A percentile compares a stretch with the other conserved stretches of the same genome.
Conservation (phyloP, 495 filamentous ascomycete genomes). For the Penicillium cinerascens region DNA sequence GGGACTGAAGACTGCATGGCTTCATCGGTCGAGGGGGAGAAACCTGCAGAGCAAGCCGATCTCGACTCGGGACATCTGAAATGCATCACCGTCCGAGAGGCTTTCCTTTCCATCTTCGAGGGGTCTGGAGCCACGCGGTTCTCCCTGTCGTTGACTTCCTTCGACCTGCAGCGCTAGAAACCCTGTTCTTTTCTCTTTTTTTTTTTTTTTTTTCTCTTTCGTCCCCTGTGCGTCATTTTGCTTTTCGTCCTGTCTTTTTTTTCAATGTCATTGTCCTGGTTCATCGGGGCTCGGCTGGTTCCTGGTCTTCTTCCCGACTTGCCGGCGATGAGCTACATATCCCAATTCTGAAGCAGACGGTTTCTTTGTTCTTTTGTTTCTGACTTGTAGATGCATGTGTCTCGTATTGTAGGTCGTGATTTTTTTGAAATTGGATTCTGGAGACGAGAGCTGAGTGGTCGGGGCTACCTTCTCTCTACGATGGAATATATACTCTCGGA, state of each 20-base stretch:
- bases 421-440: background rate
- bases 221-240: background rate
- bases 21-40: conserved; percentile 36
- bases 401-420: conserved; percentile 1
- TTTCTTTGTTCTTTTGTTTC: conserved; percentile 15
- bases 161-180: conserved; percentile 42
- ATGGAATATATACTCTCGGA: background rate
- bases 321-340: conserved; percentile 29
- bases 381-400: conserved; percentile 6
- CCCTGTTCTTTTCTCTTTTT: conserved; percentile 25
- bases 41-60: conserved; percentile 30
- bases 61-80: conserved; percentile 22
- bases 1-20: conserved; percentile 41
- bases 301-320: conserved; percentile 10
- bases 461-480: background rate
- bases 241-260: conserved; percentile 12
- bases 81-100: conserved; percentile 33
- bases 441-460: background rate
- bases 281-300: conserved; percentile 20
- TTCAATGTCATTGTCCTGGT: conserved; percentile 21
- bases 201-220: conserved; percentile 9
- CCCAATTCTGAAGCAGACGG: conserved; percentile 31
- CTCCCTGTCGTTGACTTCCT: conserved; percentile 10
- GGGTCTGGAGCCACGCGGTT: background rate
- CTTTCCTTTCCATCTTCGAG: conserved; percentile 23